Conservation (phyloP, 1,284 basidiomycete genomes). For the Ustilago cynodontis region DNA sequence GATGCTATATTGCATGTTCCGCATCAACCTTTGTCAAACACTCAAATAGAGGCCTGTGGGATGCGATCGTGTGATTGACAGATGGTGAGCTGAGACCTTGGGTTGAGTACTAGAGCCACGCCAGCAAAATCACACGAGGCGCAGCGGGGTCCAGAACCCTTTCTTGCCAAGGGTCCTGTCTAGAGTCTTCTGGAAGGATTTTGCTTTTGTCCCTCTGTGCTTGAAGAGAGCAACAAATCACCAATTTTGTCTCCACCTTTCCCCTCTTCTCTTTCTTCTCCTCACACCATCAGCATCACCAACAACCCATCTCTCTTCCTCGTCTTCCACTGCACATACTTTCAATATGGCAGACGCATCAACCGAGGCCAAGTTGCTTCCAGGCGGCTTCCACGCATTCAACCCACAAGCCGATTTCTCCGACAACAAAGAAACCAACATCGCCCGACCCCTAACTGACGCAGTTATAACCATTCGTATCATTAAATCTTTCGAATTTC, state of each 20-base stretch:
- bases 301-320: background rate
- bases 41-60: too few species aligned
- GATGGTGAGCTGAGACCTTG: background rate
- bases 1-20: background rate
- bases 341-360: conserved; percentile 13
- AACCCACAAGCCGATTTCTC: conserved; percentile 64
- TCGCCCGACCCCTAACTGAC: conserved; percentile 77
- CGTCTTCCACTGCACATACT: background rate
- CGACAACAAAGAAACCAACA: conserved; percentile 77
- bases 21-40: background rate
- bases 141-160: conserved; percentile 5
- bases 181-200: conserved; percentile 34
- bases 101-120: background rate
- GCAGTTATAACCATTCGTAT: conserved; percentile 89
- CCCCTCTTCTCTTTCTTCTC: background rate
- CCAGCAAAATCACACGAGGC: background rate
- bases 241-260: background rate
- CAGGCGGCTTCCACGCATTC: conserved; percentile 54
- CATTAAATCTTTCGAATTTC: conserved; percentile 93
- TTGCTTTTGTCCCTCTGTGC: background rate
- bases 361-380: conserved; percentile 22
- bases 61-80: background rate
- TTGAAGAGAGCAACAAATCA: background rate
- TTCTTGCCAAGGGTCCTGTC: background rate
- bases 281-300: background rate